Evolutionary conservation across 2,329 filamentous ascomycete genomes (phyloP).

Genomic region (Xylariaceae sp.): DNA sequence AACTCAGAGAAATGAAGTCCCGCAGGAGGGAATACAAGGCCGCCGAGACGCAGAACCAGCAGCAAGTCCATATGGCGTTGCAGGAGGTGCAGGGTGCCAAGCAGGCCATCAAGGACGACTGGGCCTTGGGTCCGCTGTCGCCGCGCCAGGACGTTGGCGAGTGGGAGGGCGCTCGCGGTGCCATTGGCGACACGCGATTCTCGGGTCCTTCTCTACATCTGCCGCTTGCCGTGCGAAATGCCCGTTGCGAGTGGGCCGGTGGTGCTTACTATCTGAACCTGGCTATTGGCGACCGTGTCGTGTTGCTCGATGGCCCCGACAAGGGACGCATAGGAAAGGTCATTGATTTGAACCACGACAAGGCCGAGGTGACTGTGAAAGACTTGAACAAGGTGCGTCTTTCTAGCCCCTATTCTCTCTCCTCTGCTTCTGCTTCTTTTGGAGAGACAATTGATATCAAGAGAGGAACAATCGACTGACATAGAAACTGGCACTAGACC

Average conservation of each 20-base stretch:
- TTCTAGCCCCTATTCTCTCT: constrained; percentile 24
- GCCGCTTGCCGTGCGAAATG: constrained; percentile 33
- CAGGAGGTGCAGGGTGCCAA: constrained; percentile 43
- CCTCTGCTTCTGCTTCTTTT: neutral
- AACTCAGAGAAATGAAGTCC: constrained; percentile 25
- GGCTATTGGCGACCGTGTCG: constrained; percentile 69
- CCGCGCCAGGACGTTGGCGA: constrained; percentile 68
- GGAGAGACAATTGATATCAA: neutral
- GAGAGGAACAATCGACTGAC: constrained; percentile 9
- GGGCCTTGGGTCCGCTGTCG: constrained; percentile 70
- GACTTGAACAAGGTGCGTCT: constrained; percentile 58
- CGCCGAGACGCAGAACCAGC: constrained; percentile 17
- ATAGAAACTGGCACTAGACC: constrained; percentile 25
- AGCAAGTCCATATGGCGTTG: constrained; percentile 30
- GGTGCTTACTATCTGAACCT: constrained; percentile 55
- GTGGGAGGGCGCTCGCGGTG: constrained; percentile 53
- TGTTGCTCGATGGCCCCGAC: constrained; percentile 70
- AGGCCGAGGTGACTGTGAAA: constrained; percentile 56
- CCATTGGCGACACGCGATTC: constrained; percentile 39
- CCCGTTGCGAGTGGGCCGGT: constrained; percentile 48
- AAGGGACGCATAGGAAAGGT: constrained; percentile 81
- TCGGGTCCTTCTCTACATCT: constrained; percentile 18
- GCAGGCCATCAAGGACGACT: constrained; percentile 64
- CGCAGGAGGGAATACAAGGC: constrained; percentile 26
- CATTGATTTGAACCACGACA: constrained; percentile 46